Percentiles rank a stretch among this genome's conserved stretches.
These are phyloP conservation scores for Viridothelium virens DNA, from an alignment of 495 filamentous ascomycete species.

Conservation along the genomic window DNA sequence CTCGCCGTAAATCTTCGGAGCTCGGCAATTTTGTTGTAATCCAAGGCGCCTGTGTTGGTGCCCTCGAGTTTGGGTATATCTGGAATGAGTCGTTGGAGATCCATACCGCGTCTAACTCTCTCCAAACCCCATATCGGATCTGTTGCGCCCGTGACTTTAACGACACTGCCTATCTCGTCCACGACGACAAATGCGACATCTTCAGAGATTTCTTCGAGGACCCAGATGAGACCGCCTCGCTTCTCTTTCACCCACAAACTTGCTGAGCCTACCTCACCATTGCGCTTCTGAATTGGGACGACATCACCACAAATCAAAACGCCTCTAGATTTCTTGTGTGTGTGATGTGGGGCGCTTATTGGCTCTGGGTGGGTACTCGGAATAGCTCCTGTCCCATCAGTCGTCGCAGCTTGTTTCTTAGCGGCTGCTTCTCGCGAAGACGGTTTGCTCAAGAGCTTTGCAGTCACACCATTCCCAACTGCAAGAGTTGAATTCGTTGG, in stretches of 20 bases:
- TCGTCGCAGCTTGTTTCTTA: constrained; percentile 56
- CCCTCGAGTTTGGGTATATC: constrained; percentile 66
- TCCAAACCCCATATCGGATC: constrained; percentile 75
- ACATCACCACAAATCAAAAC: constrained; percentile 94
- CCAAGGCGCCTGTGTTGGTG: constrained; percentile 53
- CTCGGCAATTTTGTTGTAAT: constrained; percentile 60
- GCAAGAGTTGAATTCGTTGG: constrained; percentile 36
- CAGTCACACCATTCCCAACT: constrained; percentile 73
- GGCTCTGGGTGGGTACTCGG: constrained; percentile 39
- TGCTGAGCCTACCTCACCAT: constrained; percentile 81
- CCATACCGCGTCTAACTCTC: constrained; percentile 54
- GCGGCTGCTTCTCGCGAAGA: constrained; percentile 57
- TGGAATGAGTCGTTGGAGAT: constrained; percentile 69
- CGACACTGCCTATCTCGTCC: constrained; percentile 64
- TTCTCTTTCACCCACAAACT: constrained; percentile 99
- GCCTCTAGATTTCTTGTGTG: constrained; percentile 69
- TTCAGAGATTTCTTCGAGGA: constrained; percentile 94
- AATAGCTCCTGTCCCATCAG: constrained; percentile 66
- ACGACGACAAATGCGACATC: constrained; percentile 69
- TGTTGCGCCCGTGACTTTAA: constrained; percentile 57
- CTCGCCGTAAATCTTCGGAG: constrained; percentile 74
- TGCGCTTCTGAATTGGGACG: constrained; percentile 90
- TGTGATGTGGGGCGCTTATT: constrained; percentile 42
- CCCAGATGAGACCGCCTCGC: constrained; percentile 87
- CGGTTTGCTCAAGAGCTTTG: constrained; percentile 77